Base-by-base conservation (phyloP, 257 asterid species). In the Solanum verrucosum region DNA sequence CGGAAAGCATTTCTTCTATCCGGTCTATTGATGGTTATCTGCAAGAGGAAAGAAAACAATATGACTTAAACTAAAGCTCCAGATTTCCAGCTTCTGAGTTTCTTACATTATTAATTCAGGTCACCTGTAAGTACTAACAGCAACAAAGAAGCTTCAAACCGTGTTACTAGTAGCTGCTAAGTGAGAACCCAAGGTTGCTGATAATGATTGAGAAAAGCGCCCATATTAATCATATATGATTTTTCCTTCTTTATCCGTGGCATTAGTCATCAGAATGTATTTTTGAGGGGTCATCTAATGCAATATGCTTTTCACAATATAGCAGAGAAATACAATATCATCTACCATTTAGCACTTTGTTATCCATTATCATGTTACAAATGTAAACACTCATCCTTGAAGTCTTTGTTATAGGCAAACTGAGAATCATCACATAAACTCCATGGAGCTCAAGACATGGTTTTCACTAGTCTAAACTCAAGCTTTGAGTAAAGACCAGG, bases 11-110 rank as follows among this genome's bases (percentile, higher is more conserved):
- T 97, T 87, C 99, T 96, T 88, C 94, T 94, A 87, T 96, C 99
- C 56, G 99, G 99, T 91, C 99, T 89, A 90, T 96, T 97, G 73
- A 97, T 97, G 59, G 99, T 95, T 44, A 97, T 95, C 99, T 97
- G 27, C 44, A 29, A 4, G n/a, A 77, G 11, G 71, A 56, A 88
- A 27, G 29, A 8, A 37, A 87, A 88, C 72, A 6, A 49, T 33
- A 14, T 1, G 52, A 6, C 0, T 2, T 65, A 27, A 81, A 78
- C 33, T 1, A 77, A 6, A 13, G 12, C 34, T 78, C 15, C 38
- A 14, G 20, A 13, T 1, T 38, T 77, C 34, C 35, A 77, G 83
- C 83, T 38, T 38, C 52, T 7, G 23, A 38, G n/a, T 38, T n/a
- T 40, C 60, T 75, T 40, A 77, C 60, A 77, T 3, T 3, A 42